Conservation (phyloP, 2,329 filamentous ascomycete species). For the Colletotrichum salicis region DNA sequence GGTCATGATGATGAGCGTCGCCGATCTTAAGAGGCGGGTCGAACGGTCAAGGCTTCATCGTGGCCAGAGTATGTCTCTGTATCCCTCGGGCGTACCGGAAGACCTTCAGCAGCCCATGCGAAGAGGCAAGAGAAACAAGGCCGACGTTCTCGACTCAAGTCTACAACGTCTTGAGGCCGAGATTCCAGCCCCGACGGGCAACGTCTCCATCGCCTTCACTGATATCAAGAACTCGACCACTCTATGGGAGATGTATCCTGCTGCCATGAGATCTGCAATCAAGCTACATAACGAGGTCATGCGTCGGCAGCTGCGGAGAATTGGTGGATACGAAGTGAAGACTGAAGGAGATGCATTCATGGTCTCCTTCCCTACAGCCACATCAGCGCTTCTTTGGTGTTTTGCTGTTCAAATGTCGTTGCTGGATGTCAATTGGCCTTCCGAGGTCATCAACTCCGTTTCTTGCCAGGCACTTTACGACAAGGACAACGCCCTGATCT, state of each 20-base stretch:
- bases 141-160: slow-evolving; percentile 81
- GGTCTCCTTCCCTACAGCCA: slow-evolving; percentile 97
- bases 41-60: slow-evolving; percentile 79
- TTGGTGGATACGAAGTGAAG: slow-evolving; percentile 98
- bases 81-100: slow-evolving; percentile 78
- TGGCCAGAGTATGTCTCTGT: slow-evolving; percentile 86
- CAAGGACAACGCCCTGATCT: slow-evolving; percentile 87
- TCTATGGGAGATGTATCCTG: slow-evolving; percentile 94
- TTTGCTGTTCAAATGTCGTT: slow-evolving; percentile 93
- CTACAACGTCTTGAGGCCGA: slow-evolving; percentile 88
- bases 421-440: slow-evolving; percentile 90
- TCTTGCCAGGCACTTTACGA: slow-evolving; percentile 86
- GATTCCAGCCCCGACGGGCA: slow-evolving; percentile 89
- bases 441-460: slow-evolving; percentile 87
- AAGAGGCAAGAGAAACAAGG: slow-evolving; percentile 72
- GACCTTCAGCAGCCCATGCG: slow-evolving; percentile 74
- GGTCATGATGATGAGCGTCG: slow-evolving; percentile 98
- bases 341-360: slow-evolving; percentile 99
- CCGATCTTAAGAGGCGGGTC: slow-evolving; percentile 84
- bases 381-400: slow-evolving; percentile 93
- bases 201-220: slow-evolving; percentile 94
- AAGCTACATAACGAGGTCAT: slow-evolving; percentile 98
- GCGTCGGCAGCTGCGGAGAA: slow-evolving; percentile 89
- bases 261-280: slow-evolving; percentile 96
- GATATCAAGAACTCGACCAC: slow-evolving; percentile 99